These are phyloP conservation scores for Colletotrichum paranaense DNA, from an alignment of 2,329 filamentous ascomycete species.

Conservation along the genomic window DNA sequence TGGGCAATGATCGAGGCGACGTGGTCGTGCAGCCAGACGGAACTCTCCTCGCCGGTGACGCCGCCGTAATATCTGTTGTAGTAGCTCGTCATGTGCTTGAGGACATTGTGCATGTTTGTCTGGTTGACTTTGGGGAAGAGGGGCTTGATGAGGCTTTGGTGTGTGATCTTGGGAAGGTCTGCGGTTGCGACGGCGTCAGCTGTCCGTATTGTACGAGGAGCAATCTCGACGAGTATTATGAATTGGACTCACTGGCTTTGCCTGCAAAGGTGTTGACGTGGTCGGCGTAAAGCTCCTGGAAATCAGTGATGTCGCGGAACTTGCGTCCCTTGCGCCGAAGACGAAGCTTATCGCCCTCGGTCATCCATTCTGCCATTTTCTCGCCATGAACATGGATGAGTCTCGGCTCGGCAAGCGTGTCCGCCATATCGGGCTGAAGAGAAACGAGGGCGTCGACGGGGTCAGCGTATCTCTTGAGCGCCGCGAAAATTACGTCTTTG, in stretches of 20 bases:
- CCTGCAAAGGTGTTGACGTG: slow-evolving; percentile 40
- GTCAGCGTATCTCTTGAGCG: slow-evolving; percentile 41
- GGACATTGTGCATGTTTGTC: slow-evolving; percentile 71
- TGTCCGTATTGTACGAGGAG: too few species aligned
- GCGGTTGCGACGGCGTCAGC: not conserved
- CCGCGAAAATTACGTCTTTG: slow-evolving; percentile 38
- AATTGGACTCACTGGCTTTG: slow-evolving; percentile 42
- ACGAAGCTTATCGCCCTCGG: slow-evolving; percentile 78
- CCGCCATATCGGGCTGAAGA: slow-evolving; percentile 42
- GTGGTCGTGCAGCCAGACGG: slow-evolving; percentile 49
- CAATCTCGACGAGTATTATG: fast-evolving
- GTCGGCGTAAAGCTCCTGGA: slow-evolving; percentile 59
- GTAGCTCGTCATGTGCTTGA: slow-evolving; percentile 71
- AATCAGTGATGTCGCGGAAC: slow-evolving; percentile 80
- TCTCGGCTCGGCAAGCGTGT: slow-evolving; percentile 53
- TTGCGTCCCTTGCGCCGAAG: slow-evolving; percentile 73
- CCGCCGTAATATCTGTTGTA: slow-evolving; percentile 68
- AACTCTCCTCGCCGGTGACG: slow-evolving; percentile 45
- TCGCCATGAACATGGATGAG: slow-evolving; percentile 74
- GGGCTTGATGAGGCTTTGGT: slow-evolving; percentile 66
- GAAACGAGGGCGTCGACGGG: slow-evolving; percentile 44
- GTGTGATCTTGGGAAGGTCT: slow-evolving; percentile 49
- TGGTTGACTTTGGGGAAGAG: slow-evolving; percentile 70
- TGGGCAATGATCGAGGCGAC: slow-evolving; percentile 48
- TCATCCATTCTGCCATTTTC: slow-evolving; percentile 73